Evolutionary conservation across 495 filamentous ascomycete genomes (phyloP), one percentile per base, ranked within the genome.

Genomic region (Alectoria sarmentosa): DNA sequence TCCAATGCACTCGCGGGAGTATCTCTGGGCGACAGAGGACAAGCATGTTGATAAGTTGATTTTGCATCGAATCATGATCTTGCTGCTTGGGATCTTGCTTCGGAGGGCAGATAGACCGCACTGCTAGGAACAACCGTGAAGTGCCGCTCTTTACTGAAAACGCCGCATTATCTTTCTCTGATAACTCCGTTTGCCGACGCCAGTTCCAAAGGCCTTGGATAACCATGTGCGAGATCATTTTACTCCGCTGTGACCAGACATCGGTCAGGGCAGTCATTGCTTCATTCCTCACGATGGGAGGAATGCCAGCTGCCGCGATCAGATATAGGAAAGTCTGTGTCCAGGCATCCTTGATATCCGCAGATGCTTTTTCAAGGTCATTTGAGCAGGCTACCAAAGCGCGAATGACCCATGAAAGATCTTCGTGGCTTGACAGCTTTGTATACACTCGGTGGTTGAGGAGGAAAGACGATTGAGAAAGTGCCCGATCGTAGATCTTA

Each of bases 161-260:
- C 2, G 91, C 86, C 17, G 89, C 84, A 62, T 83, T 88, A 61
- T 97, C 94, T 69, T 90, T 95, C 37, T 92, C 90, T 0, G 76
- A 81, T 1, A 78, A 73, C 55, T 89, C 85, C 14, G 84, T 72
- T 26, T 82, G 78, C 60, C 85, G 75, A 23, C 88, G 78, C 93
- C 94, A 98, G 41, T 80, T 79, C 94, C 95, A 98, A 21, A 97
- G 72, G 14, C 87, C 91, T 59, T 80, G 77, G 38, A 90, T 76
- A 13, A 96, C 76, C 56, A 84, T 73, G 21, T 76, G 76, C 0
- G 85, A 82, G 30, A 92, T 80, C 21, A 76, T 65, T 30, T 67
- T 73, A 15, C 86, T 80, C 65, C 84, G 70, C 63, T 77, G 67
- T 48, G 79, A 63, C 70, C 92, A 90, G 23, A 86, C 77, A 23